Evolutionary conservation across 2,329 filamentous ascomycete species (phyloP).

Genomic region (Aphanocladium album): DNA sequence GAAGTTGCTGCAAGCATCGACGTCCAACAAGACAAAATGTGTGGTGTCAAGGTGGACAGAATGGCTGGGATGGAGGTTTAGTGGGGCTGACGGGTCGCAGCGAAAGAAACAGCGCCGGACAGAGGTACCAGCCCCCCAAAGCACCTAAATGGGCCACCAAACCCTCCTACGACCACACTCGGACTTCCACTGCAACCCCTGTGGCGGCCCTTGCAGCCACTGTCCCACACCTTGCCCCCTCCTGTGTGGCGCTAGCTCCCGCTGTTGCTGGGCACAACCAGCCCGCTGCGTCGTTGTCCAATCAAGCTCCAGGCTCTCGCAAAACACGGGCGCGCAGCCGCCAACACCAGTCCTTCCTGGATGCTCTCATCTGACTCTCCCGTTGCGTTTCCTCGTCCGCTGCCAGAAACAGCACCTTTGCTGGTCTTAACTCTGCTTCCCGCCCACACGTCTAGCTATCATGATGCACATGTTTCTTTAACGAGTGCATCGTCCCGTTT

Average conservation of each 20-base stretch:
- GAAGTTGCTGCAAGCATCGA: background rate
- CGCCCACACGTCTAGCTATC: background rate
- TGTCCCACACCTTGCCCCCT: background rate
- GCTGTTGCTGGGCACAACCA: constrained; percentile 11
- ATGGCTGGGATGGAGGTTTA: background rate
- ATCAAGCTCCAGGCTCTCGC: constrained; percentile 4
- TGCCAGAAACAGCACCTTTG: constrained; percentile 3
- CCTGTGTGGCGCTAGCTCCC: background rate
- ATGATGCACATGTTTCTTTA: background rate
- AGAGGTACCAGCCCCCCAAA: background rate
- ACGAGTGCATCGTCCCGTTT: constrained; percentile 6
- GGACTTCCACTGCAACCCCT: no score
- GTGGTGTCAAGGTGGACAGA: background rate
- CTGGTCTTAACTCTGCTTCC: background rate
- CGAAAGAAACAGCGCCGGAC: background rate
- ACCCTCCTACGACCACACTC: no score
- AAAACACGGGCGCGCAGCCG: constrained; percentile 9
- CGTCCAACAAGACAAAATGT: background rate
- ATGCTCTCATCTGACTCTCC: background rate
- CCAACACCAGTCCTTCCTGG: constrained; percentile 2
- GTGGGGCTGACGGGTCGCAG: background rate
- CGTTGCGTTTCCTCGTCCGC: background rate
- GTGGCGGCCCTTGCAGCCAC: background rate
- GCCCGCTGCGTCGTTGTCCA: background rate
- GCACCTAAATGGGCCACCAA: background rate